Evolutionary conservation across 805 yeast species (phyloP), one percentile per base, ranked within the genome.

Genomic region (Teunomyces kruisii): DNA sequence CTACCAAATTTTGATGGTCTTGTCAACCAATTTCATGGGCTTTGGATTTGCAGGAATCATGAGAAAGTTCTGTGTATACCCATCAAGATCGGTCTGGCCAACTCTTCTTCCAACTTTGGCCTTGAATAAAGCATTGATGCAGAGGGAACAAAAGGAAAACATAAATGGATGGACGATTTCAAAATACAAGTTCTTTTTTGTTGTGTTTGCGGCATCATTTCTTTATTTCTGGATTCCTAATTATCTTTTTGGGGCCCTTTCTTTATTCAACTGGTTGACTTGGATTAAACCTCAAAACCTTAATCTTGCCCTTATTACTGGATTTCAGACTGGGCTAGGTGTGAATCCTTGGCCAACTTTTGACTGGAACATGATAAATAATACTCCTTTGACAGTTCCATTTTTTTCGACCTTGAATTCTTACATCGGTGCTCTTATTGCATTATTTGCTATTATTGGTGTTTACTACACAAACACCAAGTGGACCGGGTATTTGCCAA

Each of bases 241-340:
- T 40, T 75, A 68, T 47, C 35, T 74, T 8, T 72, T 75, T 51
- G 49, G 55, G 9, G 76, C 75, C 3, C 55, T 76, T 10, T 71
- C 75, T 3, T 53, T 61, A 2, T 75, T 75, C 61, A 71, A 73
- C 52, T 81, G 86, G 86, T 69, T 78, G 54, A 71, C 78, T 4
- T 81, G 85, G 84, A 80, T 80, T 40, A 60, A 62, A 3, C 84
- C 83, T 12, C 48, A 70, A 30, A 79, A 77, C 55, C 65, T 73
- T 48, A 72, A 73, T 49, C 58, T 80, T 43, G 77, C 79, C 9
- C 53, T 59, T 6, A 60, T 80, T 10, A 75, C 82, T 9, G 84
- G 86, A 19, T 54, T 66, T 12, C 42, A 50, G 6, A 40, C 45
- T 22, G 83, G 83, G 12, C 46, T 80, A 19, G 84, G 83, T 6